Percentiles rank a stretch among this genome's conserved stretches.
Conservation (phyloP, 257 asterid genomes). For the Nicotiana sylvestris region DNA sequence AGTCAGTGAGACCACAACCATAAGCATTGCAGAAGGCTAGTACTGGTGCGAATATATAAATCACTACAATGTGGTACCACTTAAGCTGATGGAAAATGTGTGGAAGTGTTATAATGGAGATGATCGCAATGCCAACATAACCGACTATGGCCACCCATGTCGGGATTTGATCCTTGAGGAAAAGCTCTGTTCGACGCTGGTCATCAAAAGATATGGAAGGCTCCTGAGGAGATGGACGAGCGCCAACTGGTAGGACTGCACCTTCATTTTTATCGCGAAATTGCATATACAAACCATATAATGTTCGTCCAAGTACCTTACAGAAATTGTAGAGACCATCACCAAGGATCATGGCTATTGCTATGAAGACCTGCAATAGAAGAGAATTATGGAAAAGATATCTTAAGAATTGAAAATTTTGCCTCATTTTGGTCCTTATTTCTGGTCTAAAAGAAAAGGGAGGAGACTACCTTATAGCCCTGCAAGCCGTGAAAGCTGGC, state of each 20-base stretch:
- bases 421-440: background rate
- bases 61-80: constrained; percentile 68
- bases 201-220: constrained; percentile 59
- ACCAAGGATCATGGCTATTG: constrained; percentile 92
- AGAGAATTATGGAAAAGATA: background rate
- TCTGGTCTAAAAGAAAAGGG: background rate
- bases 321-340: constrained; percentile 87
- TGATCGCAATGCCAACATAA: constrained; percentile 47
- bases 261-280: constrained; percentile 28
- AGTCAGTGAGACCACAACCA: constrained; percentile 89
- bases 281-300: constrained; percentile 61
- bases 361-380: constrained; percentile 61
- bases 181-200: constrained; percentile 56
- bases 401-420: background rate
- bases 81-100: constrained; percentile 70
- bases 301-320: constrained; percentile 69
- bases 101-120: constrained; percentile 62
- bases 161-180: constrained; percentile 84
- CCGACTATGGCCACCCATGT: constrained; percentile 64
- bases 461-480: constrained; percentile 67
- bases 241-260: constrained; percentile 47
- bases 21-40: constrained; percentile 92
- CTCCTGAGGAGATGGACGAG: constrained; percentile 23
- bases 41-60: constrained; percentile 68
- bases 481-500: constrained; percentile 80